Percentiles rank a stretch among this genome's conserved stretches.
Evolutionary conservation across 495 filamentous ascomycete species (phyloP).

Genomic region (Massariosphaeria phaeospora): DNA sequence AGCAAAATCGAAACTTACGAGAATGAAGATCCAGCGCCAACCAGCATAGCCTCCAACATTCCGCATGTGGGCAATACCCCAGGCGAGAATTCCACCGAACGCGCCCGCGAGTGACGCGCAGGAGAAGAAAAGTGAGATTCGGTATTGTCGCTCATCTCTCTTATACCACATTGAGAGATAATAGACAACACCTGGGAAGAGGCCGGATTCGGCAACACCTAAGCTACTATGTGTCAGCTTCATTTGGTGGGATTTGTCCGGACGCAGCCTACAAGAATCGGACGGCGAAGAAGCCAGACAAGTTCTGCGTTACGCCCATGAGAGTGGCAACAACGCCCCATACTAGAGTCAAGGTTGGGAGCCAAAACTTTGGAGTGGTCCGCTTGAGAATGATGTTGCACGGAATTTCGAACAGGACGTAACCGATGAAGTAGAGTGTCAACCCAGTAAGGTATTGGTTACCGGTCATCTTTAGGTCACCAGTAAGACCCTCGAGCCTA

Average conservation of each 20-base stretch:
- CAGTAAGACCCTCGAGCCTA: slow-evolving; percentile 57
- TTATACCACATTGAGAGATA: slow-evolving; percentile 87
- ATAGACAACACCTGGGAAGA: slow-evolving; percentile 73
- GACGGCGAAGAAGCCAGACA: slow-evolving; percentile 58
- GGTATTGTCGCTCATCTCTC: slow-evolving; percentile 64
- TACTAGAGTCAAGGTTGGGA: slow-evolving; percentile 48
- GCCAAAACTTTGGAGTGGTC: slow-evolving; percentile 61
- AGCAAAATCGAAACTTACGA: slow-evolving; percentile 46
- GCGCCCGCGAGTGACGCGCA: slow-evolving; percentile 71
- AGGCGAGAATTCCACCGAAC: slow-evolving; percentile 74
- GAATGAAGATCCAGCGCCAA: slow-evolving; percentile 82
- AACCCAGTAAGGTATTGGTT: slow-evolving; percentile 68
- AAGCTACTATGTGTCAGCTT: not conserved
- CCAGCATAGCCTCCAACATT: slow-evolving; percentile 61
- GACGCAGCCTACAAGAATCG: slow-evolving; percentile 48
- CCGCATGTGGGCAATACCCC: slow-evolving; percentile 56
- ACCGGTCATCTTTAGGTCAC: slow-evolving; percentile 61
- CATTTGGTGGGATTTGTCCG: not conserved
- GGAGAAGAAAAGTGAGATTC: slow-evolving; percentile 71
- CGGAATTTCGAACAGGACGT: slow-evolving; percentile 57
- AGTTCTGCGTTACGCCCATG: slow-evolving; percentile 63
- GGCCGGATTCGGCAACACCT: slow-evolving; percentile 48
- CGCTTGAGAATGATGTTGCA: slow-evolving; percentile 57
- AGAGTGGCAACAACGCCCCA: slow-evolving; percentile 67
- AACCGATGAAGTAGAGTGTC: slow-evolving; percentile 72